Conservation (phyloP, 1,284 basidiomycete species). For the Sutorius eximius region DNA sequence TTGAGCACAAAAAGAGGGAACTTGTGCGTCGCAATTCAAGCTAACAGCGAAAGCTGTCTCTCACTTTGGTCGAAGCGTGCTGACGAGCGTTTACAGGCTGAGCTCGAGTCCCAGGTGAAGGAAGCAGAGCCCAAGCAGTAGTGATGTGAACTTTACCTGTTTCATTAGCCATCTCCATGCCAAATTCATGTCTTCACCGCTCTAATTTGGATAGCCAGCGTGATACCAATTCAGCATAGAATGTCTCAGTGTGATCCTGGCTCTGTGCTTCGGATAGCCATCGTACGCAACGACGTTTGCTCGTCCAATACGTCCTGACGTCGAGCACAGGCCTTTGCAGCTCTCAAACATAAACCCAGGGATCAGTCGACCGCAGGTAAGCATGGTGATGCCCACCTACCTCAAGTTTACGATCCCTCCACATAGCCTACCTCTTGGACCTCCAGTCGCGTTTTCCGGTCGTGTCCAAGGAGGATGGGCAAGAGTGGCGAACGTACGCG, state of each 20-base stretch:
- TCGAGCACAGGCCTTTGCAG: slow-evolving; percentile 23
- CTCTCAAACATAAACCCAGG: slow-evolving; percentile 28
- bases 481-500: slow-evolving; percentile 29
- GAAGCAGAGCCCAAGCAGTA: slow-evolving; percentile 26
- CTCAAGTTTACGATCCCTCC: not conserved
- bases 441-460: slow-evolving; percentile 27
- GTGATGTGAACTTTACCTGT: not conserved
- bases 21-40: slow-evolving; percentile 42
- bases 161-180: slow-evolving; percentile 2
- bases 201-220: not conserved
- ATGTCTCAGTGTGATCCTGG: slow-evolving; percentile 19
- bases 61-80: slow-evolving; percentile 13
- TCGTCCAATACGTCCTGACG: not conserved
- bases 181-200: not conserved
- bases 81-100: slow-evolving; percentile 24
- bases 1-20: slow-evolving; percentile 57
- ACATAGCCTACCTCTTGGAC: slow-evolving; percentile 32
- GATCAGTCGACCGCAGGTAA: slow-evolving; percentile 25
- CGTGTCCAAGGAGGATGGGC: not conserved
- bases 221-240: not conserved
- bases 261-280: slow-evolving; percentile 23
- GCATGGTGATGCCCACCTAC: slow-evolving; percentile 1
- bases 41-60: slow-evolving; percentile 12
- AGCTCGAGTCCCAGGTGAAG: slow-evolving; percentile 32
- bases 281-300: slow-evolving; percentile 16